These are phyloP conservation scores for Agaricus subrufescens DNA, from an alignment of 768 basidiomycete genomes.

Conservation along the genomic window DNA sequence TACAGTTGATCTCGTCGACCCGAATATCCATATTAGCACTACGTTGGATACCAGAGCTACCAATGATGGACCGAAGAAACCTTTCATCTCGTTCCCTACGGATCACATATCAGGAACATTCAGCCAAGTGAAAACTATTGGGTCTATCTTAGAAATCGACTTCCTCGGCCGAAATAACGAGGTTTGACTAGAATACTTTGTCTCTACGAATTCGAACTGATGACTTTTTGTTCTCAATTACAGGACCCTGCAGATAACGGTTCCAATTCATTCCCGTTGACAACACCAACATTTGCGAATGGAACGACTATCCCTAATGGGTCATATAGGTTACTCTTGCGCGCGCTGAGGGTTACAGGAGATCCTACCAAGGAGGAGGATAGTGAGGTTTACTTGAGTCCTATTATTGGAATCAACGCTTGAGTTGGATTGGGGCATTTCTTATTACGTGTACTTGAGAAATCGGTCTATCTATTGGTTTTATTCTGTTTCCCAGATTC, in stretches of 20 bases:
- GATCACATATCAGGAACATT: slow-evolving; percentile 30
- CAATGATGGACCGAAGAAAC: slow-evolving; percentile 7
- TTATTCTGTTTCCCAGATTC: too few relatives aligned
- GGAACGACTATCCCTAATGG: slow-evolving; percentile 40
- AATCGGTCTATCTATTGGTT: too few relatives aligned
- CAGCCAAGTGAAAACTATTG: slow-evolving; percentile 36
- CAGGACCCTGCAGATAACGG: slow-evolving; percentile 24
- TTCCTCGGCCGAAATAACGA: slow-evolving; percentile 44
- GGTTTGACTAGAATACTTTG: slow-evolving; percentile 14
- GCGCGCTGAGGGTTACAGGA: slow-evolving; percentile 39
- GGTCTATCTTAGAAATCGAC: slow-evolving; percentile 41
- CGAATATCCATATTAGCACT: slow-evolving; percentile 33
- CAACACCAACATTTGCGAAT: slow-evolving; percentile 35
- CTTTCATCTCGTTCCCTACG: slow-evolving; percentile 39
- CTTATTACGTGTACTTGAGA: background rate
- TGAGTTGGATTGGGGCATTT: slow-evolving; percentile 21
- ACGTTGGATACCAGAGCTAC: slow-evolving; percentile 28
- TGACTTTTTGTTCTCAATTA: background rate
- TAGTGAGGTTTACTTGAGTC: slow-evolving; percentile 43
- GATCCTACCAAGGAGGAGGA: slow-evolving; percentile 34
- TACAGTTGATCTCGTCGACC: slow-evolving; percentile 42
- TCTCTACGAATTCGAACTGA: background rate
- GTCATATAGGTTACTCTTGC: slow-evolving; percentile 32
- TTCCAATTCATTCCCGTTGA: slow-evolving; percentile 23
- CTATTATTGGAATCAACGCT: slow-evolving; percentile 47